Evolutionary conservation across 768 basidiomycete genomes (phyloP).

Genomic region (Boletus tomentosulus): DNA sequence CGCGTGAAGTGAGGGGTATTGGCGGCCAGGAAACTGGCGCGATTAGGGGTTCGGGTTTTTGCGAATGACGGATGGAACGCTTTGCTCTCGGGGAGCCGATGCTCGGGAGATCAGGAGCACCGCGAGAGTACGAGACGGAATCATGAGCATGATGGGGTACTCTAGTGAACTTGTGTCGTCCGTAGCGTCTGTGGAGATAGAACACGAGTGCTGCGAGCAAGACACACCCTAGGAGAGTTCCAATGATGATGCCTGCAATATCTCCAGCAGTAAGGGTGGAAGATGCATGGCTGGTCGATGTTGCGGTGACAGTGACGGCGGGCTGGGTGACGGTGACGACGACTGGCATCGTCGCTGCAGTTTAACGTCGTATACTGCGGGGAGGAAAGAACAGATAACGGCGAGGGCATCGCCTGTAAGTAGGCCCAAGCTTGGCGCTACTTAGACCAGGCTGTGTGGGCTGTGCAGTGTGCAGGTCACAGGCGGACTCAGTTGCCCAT

Average conservation of each 20-base stretch:
- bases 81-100: background rate
- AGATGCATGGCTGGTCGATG: background rate
- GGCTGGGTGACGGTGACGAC: constrained; percentile 8
- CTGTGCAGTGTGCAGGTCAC: background rate
- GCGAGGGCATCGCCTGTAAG: background rate
- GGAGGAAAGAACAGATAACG: background rate
- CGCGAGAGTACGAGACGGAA: background rate
- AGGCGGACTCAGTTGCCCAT: too few species aligned
- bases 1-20: constrained; percentile 1
- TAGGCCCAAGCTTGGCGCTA: background rate
- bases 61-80: constrained; percentile 1
- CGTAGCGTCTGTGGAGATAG: constrained; percentile 10
- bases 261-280: constrained; percentile 4
- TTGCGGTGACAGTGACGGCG: constrained; percentile 1
- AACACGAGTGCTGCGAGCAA: constrained; percentile 11
- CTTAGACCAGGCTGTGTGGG: constrained; percentile 3
- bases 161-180: constrained; percentile 11
- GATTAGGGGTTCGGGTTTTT: constrained; percentile 22
- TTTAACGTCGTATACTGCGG: background rate
- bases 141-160: constrained; percentile 12
- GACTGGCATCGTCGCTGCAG: constrained; percentile 9
- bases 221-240: constrained; percentile 9
- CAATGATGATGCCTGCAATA: constrained; percentile 23
- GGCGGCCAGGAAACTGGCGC: constrained; percentile 7
- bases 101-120: background rate